Evolutionary conservation across 306 rosid species (phyloP), one percentile per base, ranked within the genome.

Genomic region (Ochetophila trinervis): DNA sequence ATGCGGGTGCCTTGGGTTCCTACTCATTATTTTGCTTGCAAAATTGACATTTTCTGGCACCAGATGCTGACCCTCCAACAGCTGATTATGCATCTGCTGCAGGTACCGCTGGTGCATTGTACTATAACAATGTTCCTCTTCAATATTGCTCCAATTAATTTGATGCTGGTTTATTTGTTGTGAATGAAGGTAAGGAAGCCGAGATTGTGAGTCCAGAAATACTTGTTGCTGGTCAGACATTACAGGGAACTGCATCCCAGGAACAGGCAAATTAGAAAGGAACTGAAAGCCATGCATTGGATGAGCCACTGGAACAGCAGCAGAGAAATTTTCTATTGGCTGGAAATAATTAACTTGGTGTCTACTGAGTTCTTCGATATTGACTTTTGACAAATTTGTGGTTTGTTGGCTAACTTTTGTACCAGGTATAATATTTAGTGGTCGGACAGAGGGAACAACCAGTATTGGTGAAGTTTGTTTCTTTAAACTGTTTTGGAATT

Each of bases 31-130:
- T 56, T 71, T 69, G 57, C 70, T 65, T 8, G 66, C 8, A 20
- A 74, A 5, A 44, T 69, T 80, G 48, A 83, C 75, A 24, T 69
- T 72, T 47, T 61, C 65, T 70, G 67, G 87, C 59, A 76, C 50
- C 36, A 73, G 65, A 60, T 62, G 80, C 76, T 64, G 74, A 72
- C 60, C 73, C 61, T 76, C 87, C 69, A 70, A 45, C 18, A 42
- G 66, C 48, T 67, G 85, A 60, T 62, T 65, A 27, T 58, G 81
- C 57, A 74, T 68, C 49, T 80, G 82, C 76, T 76, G 86, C 70
- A 69, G 12, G 65, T 77, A 65, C 17, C 67, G 68, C 42, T 67
- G 74, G 55, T 76, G 75, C 65, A 65, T 58, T 76, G 63, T 52
- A 24, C 53, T 61, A 66, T 51, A 57, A 27, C 32, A 1, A 13